A percentile compares a stretch with the other conserved stretches of the same genome.
Conservation (phyloP, 2,329 filamentous ascomycete genomes). For the Penicillium sp. region DNA sequence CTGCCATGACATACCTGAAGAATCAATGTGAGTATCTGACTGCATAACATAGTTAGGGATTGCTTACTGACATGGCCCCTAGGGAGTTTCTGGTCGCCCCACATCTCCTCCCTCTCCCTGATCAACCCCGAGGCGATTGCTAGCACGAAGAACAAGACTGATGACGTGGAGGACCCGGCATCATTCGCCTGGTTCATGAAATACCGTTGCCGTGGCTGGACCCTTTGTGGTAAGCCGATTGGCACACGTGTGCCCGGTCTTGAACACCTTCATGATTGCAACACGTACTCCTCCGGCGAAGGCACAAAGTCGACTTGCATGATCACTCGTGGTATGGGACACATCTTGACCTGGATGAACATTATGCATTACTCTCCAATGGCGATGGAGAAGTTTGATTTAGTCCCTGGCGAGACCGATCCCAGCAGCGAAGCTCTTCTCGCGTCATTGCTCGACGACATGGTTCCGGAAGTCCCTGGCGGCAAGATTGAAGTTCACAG, state of each 20-base stretch:
- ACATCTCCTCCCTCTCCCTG: slow-evolving; percentile 44
- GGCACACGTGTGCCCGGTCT: slow-evolving; percentile 57
- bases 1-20: slow-evolving; percentile 60
- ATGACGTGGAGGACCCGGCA: not conserved
- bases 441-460: not conserved
- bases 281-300: slow-evolving; percentile 69
- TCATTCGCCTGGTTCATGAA: slow-evolving; percentile 37
- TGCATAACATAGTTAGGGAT: not conserved
- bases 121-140: slow-evolving; percentile 39
- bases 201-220: slow-evolving; percentile 63
- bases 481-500: not conserved
- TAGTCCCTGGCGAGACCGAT: not conserved
- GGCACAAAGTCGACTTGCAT: slow-evolving; percentile 60
- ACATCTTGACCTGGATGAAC: slow-evolving; percentile 63
- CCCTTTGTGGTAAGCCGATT: slow-evolving; percentile 53
- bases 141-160: slow-evolving; percentile 27
- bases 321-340: slow-evolving; percentile 50
- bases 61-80: not conserved
- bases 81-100: slow-evolving; percentile 43
- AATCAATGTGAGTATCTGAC: slow-evolving; percentile 48
- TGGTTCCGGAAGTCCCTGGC: not conserved
- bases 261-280: slow-evolving; percentile 60
- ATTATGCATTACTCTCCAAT: slow-evolving; percentile 46
- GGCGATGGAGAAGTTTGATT: not conserved
- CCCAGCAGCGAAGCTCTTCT: too few relatives aligned